Evolutionary conservation across 1,139 yeast genomes (phyloP), one percentile per base, ranked within the genome.

Genomic region (Yamadazyma pseudoaaseri): DNA sequence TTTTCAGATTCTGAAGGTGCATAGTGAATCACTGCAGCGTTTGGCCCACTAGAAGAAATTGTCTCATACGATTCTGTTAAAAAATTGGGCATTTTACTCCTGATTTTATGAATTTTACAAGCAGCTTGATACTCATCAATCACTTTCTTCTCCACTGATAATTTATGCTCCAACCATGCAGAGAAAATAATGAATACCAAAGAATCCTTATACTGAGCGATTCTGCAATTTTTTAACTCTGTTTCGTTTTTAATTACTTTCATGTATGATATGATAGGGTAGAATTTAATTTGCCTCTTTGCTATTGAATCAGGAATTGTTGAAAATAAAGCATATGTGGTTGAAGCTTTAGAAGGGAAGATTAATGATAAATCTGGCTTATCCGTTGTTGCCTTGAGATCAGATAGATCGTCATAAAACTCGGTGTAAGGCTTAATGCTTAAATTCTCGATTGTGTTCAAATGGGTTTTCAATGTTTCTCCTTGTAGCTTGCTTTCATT

Each of bases 11-110:
- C 57, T 1, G 76, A 64, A 7, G 82, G 82, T 2, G 75, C 72
- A 47, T 76, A 76, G 44, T 76, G 82, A 24, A 75, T 72, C 21
- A 76, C 62, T 1, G 81, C 69, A 2, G 75, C 74, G 47, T 76
- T 76, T 7, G 79, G 51, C 2, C 81, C 82, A 1, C 76, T 51
- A 5, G 79, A 71, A 1, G 79, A 69, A 25, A 76, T 76, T 1
- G 79, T 70, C 34, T 68, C 77, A 45, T 73, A 76, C 1, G 79
- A 72, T 20, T 73, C 58, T 0, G 79, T 78, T 44, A 67, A 67
- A 47, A 71, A 76, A 41, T 73, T 60, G 2, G 75, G 71, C 35
- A 73, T 52, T 27, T 56, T 52, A 4, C 57, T 43, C 33, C 81
- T 53, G 25, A 71, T 70, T 10, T 62, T 43, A 34, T 55, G 68